Base-by-base conservation (phyloP, 192 early-diverging fungal genomes). In the Coemansia asiatica region DNA sequence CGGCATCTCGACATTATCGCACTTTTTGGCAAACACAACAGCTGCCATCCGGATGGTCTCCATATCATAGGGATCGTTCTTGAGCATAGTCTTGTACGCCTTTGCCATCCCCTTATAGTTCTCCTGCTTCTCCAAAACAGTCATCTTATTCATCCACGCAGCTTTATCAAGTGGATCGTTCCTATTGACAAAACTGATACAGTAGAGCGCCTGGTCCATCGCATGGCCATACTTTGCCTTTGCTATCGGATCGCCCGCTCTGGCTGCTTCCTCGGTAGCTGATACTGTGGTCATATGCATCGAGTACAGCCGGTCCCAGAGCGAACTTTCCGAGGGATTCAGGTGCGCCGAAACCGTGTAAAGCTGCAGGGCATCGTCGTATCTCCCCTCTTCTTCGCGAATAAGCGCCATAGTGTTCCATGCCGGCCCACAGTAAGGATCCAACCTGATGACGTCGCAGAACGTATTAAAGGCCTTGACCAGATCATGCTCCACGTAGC, bases 321-420 rank as follows among this genome's bases (percentile, higher is more conserved):
- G 63, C 18, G 77, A 68, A 0, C 63, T 76, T 67, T 96, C 90
- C 47, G 86, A 87, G 19, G 87, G 83, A 6, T 85, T 83, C 69
- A 98, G 65, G 68, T 96, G 94, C 1, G 95, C 97, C 4, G 95
- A 95, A n/a, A 98, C 88, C 56, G 94, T 85, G 56, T 90, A 86
- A 8, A 94, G 64, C 64, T 92, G 86, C 38, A 93, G 64, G 0
- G 93, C 89, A 60, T 90, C 91, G n/a, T 76, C 74, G 13, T 67
- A 63, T 58, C 91, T 85, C 7, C 94, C 91, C 29, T 92, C 63
- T 60, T 97, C 93, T 60, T 96, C 92, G 63, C 95, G 91, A 29
- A 96, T 88, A 59, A 95, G 80, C 51, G 91, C 96, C 69, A 97
- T 86, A 1, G 90, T 91, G 58, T 84, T 84, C 97, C 97, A 98